Evolutionary conservation across 352 stramenopile genomes (phyloP).

Genomic region (Phytopythium mirpurense): DNA sequence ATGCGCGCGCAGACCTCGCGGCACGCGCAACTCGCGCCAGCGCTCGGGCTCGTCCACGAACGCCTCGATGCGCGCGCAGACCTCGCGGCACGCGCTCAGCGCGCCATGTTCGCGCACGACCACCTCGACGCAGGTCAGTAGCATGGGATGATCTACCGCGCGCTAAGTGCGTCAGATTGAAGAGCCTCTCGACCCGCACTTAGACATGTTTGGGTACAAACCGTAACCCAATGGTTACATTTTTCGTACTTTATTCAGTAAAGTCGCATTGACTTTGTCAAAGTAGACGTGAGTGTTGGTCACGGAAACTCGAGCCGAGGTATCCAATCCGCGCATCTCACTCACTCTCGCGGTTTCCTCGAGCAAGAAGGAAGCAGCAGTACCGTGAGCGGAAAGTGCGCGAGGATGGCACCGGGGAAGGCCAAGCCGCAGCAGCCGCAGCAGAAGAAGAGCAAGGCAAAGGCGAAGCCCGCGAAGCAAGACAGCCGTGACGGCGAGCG

Average conservation of each 20-base stretch:
- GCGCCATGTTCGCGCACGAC: slow-evolving; percentile 23
- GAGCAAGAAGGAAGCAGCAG: neutral
- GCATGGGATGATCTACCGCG: neutral
- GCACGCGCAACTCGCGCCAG: slow-evolving; percentile 35
- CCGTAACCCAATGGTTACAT: too few species aligned
- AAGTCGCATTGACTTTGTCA: too few species aligned
- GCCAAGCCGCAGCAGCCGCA: slow-evolving; percentile 8
- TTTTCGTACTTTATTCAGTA: too few species aligned
- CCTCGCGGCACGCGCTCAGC: slow-evolving; percentile 21
- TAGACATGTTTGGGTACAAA: neutral
- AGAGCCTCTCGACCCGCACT: neutral
- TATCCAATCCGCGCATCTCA: too few species aligned
- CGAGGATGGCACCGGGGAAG: neutral
- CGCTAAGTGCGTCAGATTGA: neutral
- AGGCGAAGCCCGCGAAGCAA: neutral
- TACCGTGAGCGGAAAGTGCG: neutral
- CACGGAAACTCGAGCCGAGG: too few species aligned
- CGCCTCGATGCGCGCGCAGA: slow-evolving; percentile 35
- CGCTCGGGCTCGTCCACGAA: slow-evolving; percentile 44
- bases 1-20: slow-evolving; percentile 33
- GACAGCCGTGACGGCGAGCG: neutral
- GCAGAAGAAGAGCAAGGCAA: slow-evolving; percentile 11
- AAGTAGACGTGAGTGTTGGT: slow-evolving; percentile 6
- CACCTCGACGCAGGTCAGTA: slow-evolving; percentile 21
- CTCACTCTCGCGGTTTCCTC: neutral